Base-by-base conservation (phyloP, 1,139 yeast species). In the Yamadazyma atmosphaerica region DNA sequence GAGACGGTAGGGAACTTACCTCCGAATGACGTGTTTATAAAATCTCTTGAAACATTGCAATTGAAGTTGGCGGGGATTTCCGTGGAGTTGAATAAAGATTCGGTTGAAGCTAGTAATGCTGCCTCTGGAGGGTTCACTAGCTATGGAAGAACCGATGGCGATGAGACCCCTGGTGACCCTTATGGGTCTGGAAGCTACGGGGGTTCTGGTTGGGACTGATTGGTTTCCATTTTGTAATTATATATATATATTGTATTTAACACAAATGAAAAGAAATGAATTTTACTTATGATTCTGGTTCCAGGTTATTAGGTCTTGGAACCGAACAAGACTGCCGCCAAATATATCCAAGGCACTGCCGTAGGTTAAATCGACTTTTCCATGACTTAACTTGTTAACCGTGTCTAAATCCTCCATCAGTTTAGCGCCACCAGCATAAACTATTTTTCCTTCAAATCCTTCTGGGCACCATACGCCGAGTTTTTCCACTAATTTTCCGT, bases 381-480 rank as follows among this genome's bases (percentile, higher is more conserved):
- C 96, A 2, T 65, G 50, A 58, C 97, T 88, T 50, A 92, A 63
- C 31, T 56, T 47, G 7, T 79, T 60, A 1, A 92, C 98, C 16
- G 72, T 65, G 9, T 67, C 71, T 43, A 92, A 70, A 58, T 92
- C 98, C 0, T 63, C 59, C 0, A 85, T 58, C 61, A 79, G 77
- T 51, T 79, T 83, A 27, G 97, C 98, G 1, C 99, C 99, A 11
- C 99, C 99, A 26, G 98, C 99, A 60, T 92, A 92, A 1, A 90
- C 96, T 5, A 87, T 79, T 29, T 84, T 89, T 2, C 86, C 74
- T 26, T 74, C 77, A 35, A 79, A 72, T 1, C 71, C 73, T 1
- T 44, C 32, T 2, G 77, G 74, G 43, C 83, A 78, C 98, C 98
- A 92, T 49, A 82, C 77, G 11, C 90, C 89, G 28, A 92, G 68